These are phyloP conservation scores for Saccharum hybrid DNA, from an alignment of 202 grass and related monocot species.

Conservation along the genomic window DNA sequence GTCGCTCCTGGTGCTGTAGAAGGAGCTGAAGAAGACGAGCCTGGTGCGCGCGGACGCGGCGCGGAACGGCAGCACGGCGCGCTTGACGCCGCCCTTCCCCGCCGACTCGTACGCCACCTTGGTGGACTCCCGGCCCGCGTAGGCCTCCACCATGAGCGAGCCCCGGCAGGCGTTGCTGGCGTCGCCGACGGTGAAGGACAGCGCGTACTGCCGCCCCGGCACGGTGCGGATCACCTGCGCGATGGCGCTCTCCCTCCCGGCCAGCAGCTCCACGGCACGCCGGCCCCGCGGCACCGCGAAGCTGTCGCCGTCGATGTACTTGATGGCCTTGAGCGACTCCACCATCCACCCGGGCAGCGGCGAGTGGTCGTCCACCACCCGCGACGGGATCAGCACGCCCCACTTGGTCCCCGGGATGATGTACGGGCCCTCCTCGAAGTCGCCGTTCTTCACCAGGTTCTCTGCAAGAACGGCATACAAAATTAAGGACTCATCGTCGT, in stretches of 20 bases:
- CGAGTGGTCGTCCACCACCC: constrained; percentile 65
- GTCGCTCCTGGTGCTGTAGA: constrained; percentile 76
- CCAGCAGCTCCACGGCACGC: constrained; percentile 74
- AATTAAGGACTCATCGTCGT: too few relatives aligned
- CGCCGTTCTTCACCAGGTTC: constrained; percentile 83
- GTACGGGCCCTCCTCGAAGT: constrained; percentile 86
- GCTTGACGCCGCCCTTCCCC: constrained; percentile 61
- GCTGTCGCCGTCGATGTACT: constrained; percentile 71
- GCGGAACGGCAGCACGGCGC: constrained; percentile 63
- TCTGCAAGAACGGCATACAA: not conserved
- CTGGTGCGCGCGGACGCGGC: constrained; percentile 56
- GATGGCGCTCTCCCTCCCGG: constrained; percentile 69
- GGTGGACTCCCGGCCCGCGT: constrained; percentile 53
- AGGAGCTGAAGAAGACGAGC: constrained; percentile 76
- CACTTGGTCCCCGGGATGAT: constrained; percentile 71
- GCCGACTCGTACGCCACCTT: constrained; percentile 70
- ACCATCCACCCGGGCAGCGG: constrained; percentile 80
- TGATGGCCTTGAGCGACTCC: constrained; percentile 75
- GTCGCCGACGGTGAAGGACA: constrained; percentile 78
- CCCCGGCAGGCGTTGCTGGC: constrained; percentile 64
- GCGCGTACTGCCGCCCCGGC: constrained; percentile 52
- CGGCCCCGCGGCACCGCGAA: constrained; percentile 67
- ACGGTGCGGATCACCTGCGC: constrained; percentile 72
- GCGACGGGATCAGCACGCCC: constrained; percentile 75
- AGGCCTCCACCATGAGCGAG: constrained; percentile 70